Evolutionary conservation across 352 stramenopile genomes (phyloP).

Genomic region (Globisporangium canariense): DNA sequence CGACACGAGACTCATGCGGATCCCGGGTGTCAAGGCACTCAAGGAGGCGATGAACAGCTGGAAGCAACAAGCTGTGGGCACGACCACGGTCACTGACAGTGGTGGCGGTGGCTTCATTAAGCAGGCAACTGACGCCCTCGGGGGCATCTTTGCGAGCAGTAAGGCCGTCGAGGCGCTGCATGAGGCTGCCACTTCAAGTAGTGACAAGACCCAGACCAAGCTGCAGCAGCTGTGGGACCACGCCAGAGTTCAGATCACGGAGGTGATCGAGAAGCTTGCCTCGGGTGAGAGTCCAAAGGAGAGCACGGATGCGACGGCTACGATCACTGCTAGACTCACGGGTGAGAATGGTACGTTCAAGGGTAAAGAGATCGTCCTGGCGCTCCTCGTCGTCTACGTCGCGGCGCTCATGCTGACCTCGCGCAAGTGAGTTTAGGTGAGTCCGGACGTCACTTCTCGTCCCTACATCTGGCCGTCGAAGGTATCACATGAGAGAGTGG

Average conservation of each 20-base stretch:
- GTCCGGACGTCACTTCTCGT: no score
- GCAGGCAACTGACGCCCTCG: background rate
- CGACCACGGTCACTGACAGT: background rate
- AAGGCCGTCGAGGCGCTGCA: constrained; percentile 4
- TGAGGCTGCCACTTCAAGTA: background rate
- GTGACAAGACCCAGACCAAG: background rate
- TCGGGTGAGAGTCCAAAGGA: background rate
- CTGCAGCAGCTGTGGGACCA: constrained; percentile 1
- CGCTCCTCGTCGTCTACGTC: constrained; percentile 5
- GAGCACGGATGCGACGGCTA: background rate
- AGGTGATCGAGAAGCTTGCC: background rate
- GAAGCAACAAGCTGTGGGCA: background rate
- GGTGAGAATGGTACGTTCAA: background rate
- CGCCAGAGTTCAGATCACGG: background rate
- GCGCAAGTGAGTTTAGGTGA: background rate
- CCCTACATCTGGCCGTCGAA: no score
- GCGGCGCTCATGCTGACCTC: background rate
- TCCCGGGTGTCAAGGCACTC: constrained; percentile 5
- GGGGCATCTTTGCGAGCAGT: background rate
- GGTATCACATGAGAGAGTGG: no score
- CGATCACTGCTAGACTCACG: background rate
- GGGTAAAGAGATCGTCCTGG: constrained; percentile 2
- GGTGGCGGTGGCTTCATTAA: background rate
- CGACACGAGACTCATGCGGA: background rate
- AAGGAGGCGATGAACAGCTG: constrained; percentile 6